Percentiles rank a stretch among this genome's conserved stretches.
phyloP scores from a whole-genome alignment of 179 eudicot species.

The Silene coronaria region DNA sequence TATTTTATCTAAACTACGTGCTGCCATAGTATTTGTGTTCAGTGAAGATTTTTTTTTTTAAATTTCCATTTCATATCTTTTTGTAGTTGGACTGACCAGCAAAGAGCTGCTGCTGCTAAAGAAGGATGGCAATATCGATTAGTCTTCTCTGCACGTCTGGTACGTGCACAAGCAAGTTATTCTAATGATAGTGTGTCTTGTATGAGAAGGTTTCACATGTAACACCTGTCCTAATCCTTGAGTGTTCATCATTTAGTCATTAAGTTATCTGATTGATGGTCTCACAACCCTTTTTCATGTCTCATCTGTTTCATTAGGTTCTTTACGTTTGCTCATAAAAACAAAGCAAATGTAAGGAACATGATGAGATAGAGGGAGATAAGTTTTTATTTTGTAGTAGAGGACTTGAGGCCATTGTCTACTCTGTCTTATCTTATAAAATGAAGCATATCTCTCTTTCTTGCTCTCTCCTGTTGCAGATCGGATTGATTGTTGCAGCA shows the following conservation, averaged over 20 bases:
- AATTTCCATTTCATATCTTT: slow-evolving; percentile 9
- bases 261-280: too few relatives aligned
- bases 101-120: slow-evolving; percentile 78
- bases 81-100: slow-evolving; percentile 92
- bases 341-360: too few relatives aligned
- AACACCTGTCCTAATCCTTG: too few relatives aligned
- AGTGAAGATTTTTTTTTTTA: not conserved
- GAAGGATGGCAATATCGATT: slow-evolving; percentile 88
- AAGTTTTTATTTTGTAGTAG: too few relatives aligned
- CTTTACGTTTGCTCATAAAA: too few relatives aligned
- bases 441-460: not conserved
- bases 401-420: not conserved
- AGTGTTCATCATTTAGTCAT: too few relatives aligned
- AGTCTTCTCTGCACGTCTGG: slow-evolving; percentile 85
- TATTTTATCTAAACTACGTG: slow-evolving; percentile 5
- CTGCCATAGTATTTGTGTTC: not conserved
- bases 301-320: too few relatives aligned
- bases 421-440: not conserved
- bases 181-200: not conserved
- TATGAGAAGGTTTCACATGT: too few relatives aligned
- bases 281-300: too few relatives aligned
- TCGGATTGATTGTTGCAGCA: slow-evolving; percentile 64
- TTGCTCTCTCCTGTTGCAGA: slow-evolving; percentile 31
- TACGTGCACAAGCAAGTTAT: slow-evolving; percentile 23
- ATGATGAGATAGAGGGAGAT: too few relatives aligned